Evolutionary conservation across 306 rosid species (phyloP).

Genomic region (Corylus heterophylla): DNA sequence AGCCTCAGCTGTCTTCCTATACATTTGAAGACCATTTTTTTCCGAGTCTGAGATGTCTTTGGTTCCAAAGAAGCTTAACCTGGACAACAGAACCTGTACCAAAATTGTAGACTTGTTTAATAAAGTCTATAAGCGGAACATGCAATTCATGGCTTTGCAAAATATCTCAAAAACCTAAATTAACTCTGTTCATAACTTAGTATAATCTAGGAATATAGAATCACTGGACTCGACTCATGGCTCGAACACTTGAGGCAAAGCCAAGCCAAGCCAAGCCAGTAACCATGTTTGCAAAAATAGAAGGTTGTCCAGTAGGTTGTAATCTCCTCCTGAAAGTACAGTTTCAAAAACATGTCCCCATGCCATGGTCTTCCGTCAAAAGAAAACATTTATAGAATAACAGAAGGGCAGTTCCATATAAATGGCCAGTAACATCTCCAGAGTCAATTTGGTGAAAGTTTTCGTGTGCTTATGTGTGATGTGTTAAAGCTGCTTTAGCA

Average conservation of each 20-base stretch:
- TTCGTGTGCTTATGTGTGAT: background rate
- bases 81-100: conserved; percentile 84
- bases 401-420: background rate
- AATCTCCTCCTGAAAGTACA: conserved; percentile 2
- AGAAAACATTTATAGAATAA: background rate
- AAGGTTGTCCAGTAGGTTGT: background rate
- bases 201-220: conserved; percentile 7
- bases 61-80: conserved; percentile 74
- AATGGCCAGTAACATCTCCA: background rate
- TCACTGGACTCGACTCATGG: conserved; percentile 15
- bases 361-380: conserved; percentile 12
- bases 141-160: background rate
- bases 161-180: conserved; percentile 7
- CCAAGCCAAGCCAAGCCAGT: conserved; percentile 11
- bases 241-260: conserved; percentile 15
- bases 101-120: conserved; percentile 18
- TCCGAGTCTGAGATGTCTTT: conserved; percentile 44
- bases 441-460: background rate
- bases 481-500: background rate
- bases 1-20: conserved; percentile 84
- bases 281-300: background rate
- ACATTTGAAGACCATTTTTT: conserved; percentile 52
- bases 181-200: background rate
- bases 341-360: background rate
- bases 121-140: conserved; percentile 3